phyloP scores from a whole-genome alignment of 164 flowering plant species.

The Umbellularia californica region DNA sequence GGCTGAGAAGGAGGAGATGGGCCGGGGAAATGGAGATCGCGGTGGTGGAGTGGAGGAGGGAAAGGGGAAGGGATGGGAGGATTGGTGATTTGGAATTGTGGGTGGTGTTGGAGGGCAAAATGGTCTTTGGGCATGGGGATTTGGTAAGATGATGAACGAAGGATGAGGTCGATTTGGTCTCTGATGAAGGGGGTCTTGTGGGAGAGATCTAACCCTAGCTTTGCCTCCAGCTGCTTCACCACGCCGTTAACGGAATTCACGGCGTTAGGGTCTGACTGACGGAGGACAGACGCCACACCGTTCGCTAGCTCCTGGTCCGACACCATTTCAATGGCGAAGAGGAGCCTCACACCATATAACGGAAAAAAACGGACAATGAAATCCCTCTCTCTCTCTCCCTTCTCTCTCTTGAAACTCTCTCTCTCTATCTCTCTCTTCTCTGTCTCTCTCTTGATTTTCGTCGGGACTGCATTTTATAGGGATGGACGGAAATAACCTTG shows the following conservation, averaged over 20 bases:
- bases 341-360: constrained; percentile 1
- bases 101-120: constrained; percentile 25
- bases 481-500: too few species aligned
- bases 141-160: constrained; percentile 27
- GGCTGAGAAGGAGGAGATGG: too few species aligned
- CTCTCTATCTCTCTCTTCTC: constrained; percentile 2
- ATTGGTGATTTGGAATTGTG: constrained; percentile 10
- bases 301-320: constrained; percentile 65
- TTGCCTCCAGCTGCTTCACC: constrained; percentile 51
- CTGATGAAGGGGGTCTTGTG: constrained; percentile 59
- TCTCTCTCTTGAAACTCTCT: not conserved
- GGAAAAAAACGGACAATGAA: not conserved
- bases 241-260: constrained; percentile 48
- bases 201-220: constrained; percentile 57
- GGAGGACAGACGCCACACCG: constrained; percentile 50
- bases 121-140: constrained; percentile 12
- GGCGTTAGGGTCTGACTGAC: constrained; percentile 48
- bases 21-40: not conserved
- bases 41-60: constrained; percentile 9
- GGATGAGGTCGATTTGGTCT: constrained; percentile 36
- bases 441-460: not conserved
- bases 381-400: constrained; percentile 1
- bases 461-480: too few species aligned
- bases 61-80: constrained; percentile 11
- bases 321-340: constrained; percentile 28